Evolutionary conservation across 192 early-diverging fungal species (phyloP).

Genomic region (Linnemannia zychae): DNA sequence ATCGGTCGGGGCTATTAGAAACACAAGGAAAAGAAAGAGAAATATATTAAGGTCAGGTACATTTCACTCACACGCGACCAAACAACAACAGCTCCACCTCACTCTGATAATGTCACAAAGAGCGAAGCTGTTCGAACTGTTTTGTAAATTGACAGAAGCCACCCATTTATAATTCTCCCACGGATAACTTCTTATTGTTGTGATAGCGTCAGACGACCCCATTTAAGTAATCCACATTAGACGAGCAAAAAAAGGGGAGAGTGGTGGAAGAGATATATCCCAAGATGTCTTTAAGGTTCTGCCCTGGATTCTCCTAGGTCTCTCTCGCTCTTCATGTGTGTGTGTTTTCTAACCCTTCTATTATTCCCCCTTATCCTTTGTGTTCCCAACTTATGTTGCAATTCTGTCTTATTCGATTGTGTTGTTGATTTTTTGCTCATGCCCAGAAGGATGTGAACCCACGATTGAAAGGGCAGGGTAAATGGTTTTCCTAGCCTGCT

Average conservation of each 20-base stretch:
- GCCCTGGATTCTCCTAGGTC: not conserved
- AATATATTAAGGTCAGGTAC: not conserved
- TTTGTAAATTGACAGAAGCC: not conserved
- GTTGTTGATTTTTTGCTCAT: not conserved
- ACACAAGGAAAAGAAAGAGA: not conserved
- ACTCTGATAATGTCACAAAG: slow-evolving; percentile 1
- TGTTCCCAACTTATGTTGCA: not conserved
- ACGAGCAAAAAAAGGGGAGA: not conserved
- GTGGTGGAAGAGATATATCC: too few species aligned
- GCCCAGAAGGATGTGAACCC: not conserved
- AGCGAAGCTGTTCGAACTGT: not conserved
- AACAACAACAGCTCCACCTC: not conserved
- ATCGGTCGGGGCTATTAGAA: not conserved
- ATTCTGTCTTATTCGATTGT: not conserved
- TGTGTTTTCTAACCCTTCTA: not conserved
- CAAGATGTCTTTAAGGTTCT: not conserved
- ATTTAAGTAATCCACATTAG: not conserved
- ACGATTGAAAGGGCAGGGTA: not conserved
- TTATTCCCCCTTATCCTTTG: not conserved
- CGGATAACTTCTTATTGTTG: not conserved
- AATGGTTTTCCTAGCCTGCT: not conserved
- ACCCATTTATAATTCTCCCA: not conserved
- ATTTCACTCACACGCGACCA: slow-evolving; percentile 1
- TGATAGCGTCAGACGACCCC: not conserved
- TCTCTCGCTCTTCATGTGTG: not conserved